These are phyloP conservation scores for Sporothrix humicola DNA, from an alignment of 2,329 filamentous ascomycete species.

Conservation along the genomic window DNA sequence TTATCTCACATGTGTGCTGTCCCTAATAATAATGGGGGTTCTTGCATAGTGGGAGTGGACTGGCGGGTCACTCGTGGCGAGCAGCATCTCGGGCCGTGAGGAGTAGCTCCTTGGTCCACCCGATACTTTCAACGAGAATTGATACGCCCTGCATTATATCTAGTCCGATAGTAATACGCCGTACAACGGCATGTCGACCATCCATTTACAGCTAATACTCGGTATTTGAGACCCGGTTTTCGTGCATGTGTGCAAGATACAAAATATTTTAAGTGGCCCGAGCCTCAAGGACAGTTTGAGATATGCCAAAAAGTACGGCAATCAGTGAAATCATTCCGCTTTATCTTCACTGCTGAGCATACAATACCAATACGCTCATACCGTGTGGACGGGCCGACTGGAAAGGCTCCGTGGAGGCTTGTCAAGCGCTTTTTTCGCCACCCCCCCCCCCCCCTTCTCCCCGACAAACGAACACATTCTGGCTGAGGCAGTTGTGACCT, in stretches of 20 bases:
- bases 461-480: too few species aligned
- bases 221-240: too few species aligned
- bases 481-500: too few species aligned
- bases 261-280: background rate
- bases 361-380: background rate
- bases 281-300: background rate
- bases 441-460: too few species aligned
- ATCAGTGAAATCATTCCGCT: too few species aligned
- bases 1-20: background rate
- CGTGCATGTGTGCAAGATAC: too few species aligned
- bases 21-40: too few species aligned
- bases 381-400: slow-evolving; percentile 34
- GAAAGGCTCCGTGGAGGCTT: background rate
- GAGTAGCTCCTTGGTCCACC: background rate
- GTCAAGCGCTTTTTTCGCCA: background rate
- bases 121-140: slow-evolving; percentile 23
- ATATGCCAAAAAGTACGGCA: too few species aligned
- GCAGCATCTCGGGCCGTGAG: slow-evolving; percentile 4
- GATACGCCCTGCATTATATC: background rate
- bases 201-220: too few species aligned
- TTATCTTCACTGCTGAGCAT: too few species aligned
- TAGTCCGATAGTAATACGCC: background rate
- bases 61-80: background rate
- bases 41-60: background rate
- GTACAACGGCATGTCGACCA: too few species aligned